Evolutionary conservation across 768 basidiomycete genomes (phyloP), one percentile per base, ranked within the genome.

Genomic region (Tulasnella calospora): DNA sequence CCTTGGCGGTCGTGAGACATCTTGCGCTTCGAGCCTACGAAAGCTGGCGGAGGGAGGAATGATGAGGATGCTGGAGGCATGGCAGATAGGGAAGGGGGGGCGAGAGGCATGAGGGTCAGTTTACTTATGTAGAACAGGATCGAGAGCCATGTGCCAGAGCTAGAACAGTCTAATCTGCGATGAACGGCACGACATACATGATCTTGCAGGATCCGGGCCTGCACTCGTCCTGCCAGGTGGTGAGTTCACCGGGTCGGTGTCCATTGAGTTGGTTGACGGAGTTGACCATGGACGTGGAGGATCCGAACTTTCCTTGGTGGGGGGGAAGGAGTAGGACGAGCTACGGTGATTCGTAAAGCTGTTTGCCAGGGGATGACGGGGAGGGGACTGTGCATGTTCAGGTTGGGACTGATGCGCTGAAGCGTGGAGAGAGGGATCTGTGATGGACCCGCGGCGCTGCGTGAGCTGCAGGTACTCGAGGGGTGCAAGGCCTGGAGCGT

Each of bases 401-500:
- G 69, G 23, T 23, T 78, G 76, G 41, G 82, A 84, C 55, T 79
- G 83, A 61, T 71, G 79, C 77, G 82, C 78, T 35, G 81, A 80
- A 33, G 81, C 90, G 84, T 93, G 92, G 73, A 94, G 87, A 57
- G 91, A 90, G 3, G 93, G 93, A 86, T 94, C 94, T 10, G 93
- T 93, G 82, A 93, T 91, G 1, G 94, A 94, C 79, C 92, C 92
- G 78, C 92, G 86, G n/a, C 93, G 89, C 82, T 94, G 93, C 76
- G 88, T 92, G 78, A 74, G 41, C 83, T 93, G 92, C 35, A 94
- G 88, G 83, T 88, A 90, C 83, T 93, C 91, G 82, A 94, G 89
- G 12, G 93, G 92, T 2, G 91, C 90, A 40, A 94, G 88, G 76
- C 92, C 88, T 4, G 89, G 86, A 71, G 88, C 61, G 61, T 67